phyloP scores from a whole-genome alignment of 257 asterid species.

The Rubia yunnanensis region DNA sequence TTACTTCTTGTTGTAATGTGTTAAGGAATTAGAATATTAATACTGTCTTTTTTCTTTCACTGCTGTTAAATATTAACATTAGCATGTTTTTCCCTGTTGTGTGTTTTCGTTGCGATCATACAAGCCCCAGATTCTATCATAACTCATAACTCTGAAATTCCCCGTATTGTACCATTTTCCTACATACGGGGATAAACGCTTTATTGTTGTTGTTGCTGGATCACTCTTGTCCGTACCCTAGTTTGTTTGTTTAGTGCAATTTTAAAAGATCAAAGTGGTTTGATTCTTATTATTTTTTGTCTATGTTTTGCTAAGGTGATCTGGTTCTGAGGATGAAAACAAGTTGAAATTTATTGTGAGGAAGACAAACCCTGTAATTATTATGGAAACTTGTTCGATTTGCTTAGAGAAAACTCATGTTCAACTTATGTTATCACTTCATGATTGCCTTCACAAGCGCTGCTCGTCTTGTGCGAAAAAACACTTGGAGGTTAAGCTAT shows the following conservation, averaged over 20 bases:
- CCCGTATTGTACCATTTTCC: too few species aligned
- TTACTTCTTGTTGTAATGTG: background rate
- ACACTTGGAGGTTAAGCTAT: conserved; percentile 43
- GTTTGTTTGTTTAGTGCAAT: background rate
- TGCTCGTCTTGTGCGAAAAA: conserved; percentile 40
- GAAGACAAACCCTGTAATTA: background rate
- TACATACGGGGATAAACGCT: too few species aligned
- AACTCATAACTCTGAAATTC: too few species aligned
- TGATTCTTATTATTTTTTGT: too few species aligned
- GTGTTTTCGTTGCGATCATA: too few species aligned
- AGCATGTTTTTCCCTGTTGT: background rate
- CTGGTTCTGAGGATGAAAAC: too few species aligned
- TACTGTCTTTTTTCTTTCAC: too few species aligned
- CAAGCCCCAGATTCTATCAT: too few species aligned
- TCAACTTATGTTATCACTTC: conserved; percentile 29
- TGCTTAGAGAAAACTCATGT: conserved; percentile 36
- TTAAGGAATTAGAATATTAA: too few species aligned
- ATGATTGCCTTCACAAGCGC: conserved; percentile 36
- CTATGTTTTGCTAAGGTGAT: background rate
- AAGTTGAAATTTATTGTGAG: too few species aligned
- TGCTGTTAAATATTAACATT: too few species aligned
- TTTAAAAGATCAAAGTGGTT: background rate
- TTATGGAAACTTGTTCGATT: conserved; percentile 29
- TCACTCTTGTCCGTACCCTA: background rate
- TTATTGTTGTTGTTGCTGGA: background rate